Conservation (phyloP, 805 yeast genomes). For the Ogataea chonburiensis region DNA sequence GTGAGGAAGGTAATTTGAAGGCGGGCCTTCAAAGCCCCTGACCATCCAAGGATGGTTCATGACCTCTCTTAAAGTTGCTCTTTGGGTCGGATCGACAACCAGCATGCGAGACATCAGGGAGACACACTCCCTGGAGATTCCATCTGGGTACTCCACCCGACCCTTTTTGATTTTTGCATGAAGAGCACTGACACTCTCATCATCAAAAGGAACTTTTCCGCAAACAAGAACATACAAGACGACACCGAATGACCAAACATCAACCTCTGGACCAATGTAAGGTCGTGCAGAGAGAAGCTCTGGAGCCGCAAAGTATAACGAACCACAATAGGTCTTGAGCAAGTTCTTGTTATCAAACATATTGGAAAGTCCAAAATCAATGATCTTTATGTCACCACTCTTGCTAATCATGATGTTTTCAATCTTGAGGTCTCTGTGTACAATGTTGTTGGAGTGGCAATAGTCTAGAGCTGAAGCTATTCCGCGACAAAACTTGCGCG, state of each 20-base stretch:
- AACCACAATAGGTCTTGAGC: conserved; percentile 94
- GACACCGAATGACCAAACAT: conserved; percentile 97
- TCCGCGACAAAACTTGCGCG: conserved; percentile 91
- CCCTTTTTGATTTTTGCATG: conserved; percentile 95
- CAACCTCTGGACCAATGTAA: conserved; percentile 95
- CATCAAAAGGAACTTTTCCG: conserved; percentile 98
- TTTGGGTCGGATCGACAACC: conserved; percentile 79
- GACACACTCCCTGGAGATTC: conserved; percentile 75
- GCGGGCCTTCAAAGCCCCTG: conserved; percentile 76
- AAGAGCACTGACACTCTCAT: conserved; percentile 83
- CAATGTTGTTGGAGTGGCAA: conserved; percentile 91
- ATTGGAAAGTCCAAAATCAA: conserved; percentile 94
- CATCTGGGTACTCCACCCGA: conserved; percentile 84
- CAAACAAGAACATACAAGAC: conserved; percentile 92
- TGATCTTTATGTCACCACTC: conserved; percentile 90
- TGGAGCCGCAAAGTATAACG: conserved; percentile 97
- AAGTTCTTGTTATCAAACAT: conserved; percentile 68
- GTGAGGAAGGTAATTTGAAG: conserved; percentile 70
- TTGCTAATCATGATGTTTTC: conserved; percentile 94
- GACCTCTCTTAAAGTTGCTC: conserved; percentile 79
- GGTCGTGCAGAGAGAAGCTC: conserved; percentile 91
- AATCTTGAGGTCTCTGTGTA: conserved; percentile 94
- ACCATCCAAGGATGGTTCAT: conserved; percentile 93
- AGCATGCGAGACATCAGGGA: conserved; percentile 83
- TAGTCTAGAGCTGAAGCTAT: conserved; percentile 92